Conservation (phyloP, 306 rosid genomes). For the Vicia sativa region DNA sequence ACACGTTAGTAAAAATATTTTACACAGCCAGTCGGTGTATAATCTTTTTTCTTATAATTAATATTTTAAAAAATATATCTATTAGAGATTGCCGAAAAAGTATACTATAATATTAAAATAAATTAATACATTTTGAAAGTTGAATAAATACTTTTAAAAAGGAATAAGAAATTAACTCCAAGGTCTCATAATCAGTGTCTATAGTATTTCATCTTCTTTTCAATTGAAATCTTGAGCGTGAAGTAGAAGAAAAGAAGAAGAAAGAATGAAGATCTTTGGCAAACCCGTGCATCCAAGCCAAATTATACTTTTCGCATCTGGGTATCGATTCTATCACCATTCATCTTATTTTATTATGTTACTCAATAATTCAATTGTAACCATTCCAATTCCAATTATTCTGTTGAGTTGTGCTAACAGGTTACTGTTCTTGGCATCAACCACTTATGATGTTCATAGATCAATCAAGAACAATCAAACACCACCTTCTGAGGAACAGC, state of each 20-base stretch:
- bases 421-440: slow-evolving; percentile 51
- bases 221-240: background rate
- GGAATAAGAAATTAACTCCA: no score
- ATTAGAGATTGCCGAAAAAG: no score
- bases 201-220: background rate
- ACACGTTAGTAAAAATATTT: no score
- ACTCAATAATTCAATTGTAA: background rate
- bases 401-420: slow-evolving; percentile 29
- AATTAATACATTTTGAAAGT: no score
- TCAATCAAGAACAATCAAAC: slow-evolving; percentile 55
- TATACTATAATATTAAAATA: no score
- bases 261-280: slow-evolving; percentile 48
- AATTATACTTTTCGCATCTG: slow-evolving; percentile 43
- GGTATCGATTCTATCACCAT: slow-evolving; percentile 33
- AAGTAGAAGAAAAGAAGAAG: background rate
- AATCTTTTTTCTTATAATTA: no score
- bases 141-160: no score
- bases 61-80: no score
- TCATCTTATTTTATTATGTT: background rate
- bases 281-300: slow-evolving; percentile 43
- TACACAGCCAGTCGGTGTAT: no score
- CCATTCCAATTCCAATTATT: background rate
- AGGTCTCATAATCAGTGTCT: no score
- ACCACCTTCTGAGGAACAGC: slow-evolving; percentile 48
- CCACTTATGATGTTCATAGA: slow-evolving; percentile 55